Base-by-base conservation (phyloP, 192 early-diverging fungal genomes). In the Backusella liffmaniae region DNA sequence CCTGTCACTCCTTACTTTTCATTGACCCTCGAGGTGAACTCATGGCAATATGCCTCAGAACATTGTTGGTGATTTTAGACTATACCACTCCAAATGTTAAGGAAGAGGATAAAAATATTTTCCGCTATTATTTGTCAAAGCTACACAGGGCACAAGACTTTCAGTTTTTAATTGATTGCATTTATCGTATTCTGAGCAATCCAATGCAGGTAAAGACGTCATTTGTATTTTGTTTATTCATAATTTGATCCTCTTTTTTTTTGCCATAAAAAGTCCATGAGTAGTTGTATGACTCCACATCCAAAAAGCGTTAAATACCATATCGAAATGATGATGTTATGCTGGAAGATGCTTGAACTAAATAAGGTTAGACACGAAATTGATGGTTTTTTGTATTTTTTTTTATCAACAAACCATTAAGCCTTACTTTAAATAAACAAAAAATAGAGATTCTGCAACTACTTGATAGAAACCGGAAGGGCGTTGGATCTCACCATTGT, bases 91-190 rank as follows among this genome's bases (percentile, higher is more conserved):
- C 87, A 15, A 75, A 59, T 16, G 37, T 41, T 7, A 12, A 62
- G 9, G 5, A 49, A 49, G 46, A 6, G 46, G 23, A 62, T 26
- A 29, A 26, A 29, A 29, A 62, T 13, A 62, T 62, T 62, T 98
- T 95, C 79, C 70, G 88, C 6, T 89, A 90, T 72, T 97, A 94
- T 82, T 73, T 93, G 3, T 87, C 93, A 41, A 94, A 96, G 75
- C 80, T 98, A 15, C 92, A 97, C 81, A 88, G 93, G n/a, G 77
- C 86, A 21, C 92, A 94, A 39, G 96, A 98, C 73, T 96, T 98
- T 72, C 88, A 91, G 66, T 92, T 96, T 67, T 79, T 98, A 4
- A 84, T 90, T 72, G 88, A 87, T 81, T 93, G 92, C 23, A 88
- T 98, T 46, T 86, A 88, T 32, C 87, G 95, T 13, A 90, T 96